Evolutionary conservation across 371 early-diverging fungal species (phyloP), one percentile per base, ranked within the genome.

Genomic region (Apophysomyces sp.): DNA sequence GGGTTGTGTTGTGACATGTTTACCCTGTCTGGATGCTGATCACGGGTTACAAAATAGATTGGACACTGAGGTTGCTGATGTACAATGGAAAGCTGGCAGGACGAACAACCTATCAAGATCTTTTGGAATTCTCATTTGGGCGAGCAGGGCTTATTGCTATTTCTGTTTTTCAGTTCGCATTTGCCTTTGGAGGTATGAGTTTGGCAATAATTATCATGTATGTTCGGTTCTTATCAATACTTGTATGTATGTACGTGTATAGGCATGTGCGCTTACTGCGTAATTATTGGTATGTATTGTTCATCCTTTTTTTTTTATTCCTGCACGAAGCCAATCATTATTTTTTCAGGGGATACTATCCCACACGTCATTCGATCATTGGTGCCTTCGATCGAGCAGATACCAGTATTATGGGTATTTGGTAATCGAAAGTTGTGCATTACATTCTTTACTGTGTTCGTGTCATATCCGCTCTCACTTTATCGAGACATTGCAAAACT

Each of bases 401-500:
- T 78, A 30, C 83, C 88, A 5, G 36, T 84, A 12, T 51, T 82
- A n/a, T 73, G 78, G 70, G 72, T 83, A 28, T 76, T 83, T 63
- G 85, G 73, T 36, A 77, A 77, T 49, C 83, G 84, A 36, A 73
- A 67, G 37, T 77, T 82, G 36, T 85, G 91, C 26, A 86, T 92
- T 27, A 79, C 81, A 0, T 78, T 90, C 39, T 89, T 88, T 55
- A 89, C 90, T 0, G 54, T 89, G 1, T 72, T 79, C 36, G 75
- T 92, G 52, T 86, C 91, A 4, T 90, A 85, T 65, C 93, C 93
- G 7, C 69, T 91, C 30, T 90, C 92, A 12, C 73, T 92, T 37
- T 89, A 91, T 56, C 77, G 93, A n/a, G 90, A 92, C 57, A 88
- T 92, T 34, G 85, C 90, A 44, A 90, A 90, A 61, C 65, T 92